phyloP scores from a whole-genome alignment of 163 green algal genomes.

The Chlamydomonas reinhardtii region DNA sequence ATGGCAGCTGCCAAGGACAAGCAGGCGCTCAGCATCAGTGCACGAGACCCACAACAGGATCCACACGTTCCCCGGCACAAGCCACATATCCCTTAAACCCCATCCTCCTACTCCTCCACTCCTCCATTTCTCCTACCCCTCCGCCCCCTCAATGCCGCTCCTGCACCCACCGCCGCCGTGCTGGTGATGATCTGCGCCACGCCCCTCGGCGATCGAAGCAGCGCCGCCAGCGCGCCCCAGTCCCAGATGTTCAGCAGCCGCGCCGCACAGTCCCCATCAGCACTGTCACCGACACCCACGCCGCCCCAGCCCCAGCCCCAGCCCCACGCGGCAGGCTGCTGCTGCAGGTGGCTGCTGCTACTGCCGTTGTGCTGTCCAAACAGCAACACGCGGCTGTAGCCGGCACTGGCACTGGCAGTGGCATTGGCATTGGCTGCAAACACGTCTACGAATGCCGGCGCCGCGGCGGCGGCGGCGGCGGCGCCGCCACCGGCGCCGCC shows the following conservation, averaged over 20 bases:
- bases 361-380: neutral
- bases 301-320: neutral
- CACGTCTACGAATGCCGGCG: too few relatives aligned
- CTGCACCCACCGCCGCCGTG: slow-evolving; percentile 46
- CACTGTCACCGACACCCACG: neutral
- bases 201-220: slow-evolving; percentile 50
- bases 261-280: neutral
- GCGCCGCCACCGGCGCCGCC: too few relatives aligned
- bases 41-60: too few relatives aligned
- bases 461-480: too few relatives aligned
- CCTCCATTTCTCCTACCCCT: too few relatives aligned
- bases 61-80: too few relatives aligned
- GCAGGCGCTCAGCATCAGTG: too few relatives aligned
- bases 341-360: slow-evolving; percentile 6
- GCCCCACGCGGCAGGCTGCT: neutral
- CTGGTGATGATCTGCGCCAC: slow-evolving; percentile 57
- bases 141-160: too few relatives aligned
- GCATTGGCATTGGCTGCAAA: neutral
- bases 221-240: slow-evolving; percentile 21
- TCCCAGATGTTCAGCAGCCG: slow-evolving; percentile 10
- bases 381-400: neutral
- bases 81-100: too few relatives aligned
- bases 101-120: too few relatives aligned
- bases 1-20: too few relatives aligned
- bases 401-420: neutral